Conservation (phyloP, 192 early-diverging fungal species). For the Gaertneriomyces sp. region DNA sequence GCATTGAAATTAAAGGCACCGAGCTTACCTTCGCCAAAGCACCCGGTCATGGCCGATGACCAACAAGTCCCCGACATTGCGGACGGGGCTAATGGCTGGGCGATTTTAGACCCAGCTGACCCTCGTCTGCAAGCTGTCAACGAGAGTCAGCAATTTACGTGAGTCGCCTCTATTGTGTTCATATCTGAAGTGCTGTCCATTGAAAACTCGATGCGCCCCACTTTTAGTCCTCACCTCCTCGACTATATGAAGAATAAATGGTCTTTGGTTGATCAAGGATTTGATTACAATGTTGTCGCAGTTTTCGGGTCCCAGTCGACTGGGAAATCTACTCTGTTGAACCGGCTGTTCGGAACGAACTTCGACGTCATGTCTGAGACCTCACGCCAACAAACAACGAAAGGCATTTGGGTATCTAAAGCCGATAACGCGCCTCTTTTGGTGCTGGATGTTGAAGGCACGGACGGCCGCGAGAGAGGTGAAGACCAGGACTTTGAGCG, state of each 20-base stretch:
- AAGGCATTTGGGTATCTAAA: constrained; percentile 95
- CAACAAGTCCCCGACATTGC: background rate
- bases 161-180: constrained; percentile 7
- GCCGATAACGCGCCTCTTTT: constrained; percentile 76
- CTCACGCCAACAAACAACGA: constrained; percentile 80
- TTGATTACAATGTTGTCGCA: constrained; percentile 94
- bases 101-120: constrained; percentile 14
- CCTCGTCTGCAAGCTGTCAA: constrained; percentile 68
- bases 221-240: constrained; percentile 57
- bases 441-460: constrained; percentile 98
- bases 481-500: constrained; percentile 97
- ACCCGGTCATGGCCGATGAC: background rate
- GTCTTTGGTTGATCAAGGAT: constrained; percentile 76
- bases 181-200: constrained; percentile 2
- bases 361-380: constrained; percentile 96
- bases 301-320: constrained; percentile 99
- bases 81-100: background rate
- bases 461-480: constrained; percentile 96
- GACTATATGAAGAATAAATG: constrained; percentile 82
- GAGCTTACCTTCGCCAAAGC: no score
- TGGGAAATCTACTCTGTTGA: constrained; percentile 96
- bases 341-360: constrained; percentile 87
- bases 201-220: background rate
- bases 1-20: no score
- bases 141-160: constrained; percentile 81